These are phyloP conservation scores for Taiozyma sp. DNA, from an alignment of 1,139 yeast genomes.

Conservation along the genomic window DNA sequence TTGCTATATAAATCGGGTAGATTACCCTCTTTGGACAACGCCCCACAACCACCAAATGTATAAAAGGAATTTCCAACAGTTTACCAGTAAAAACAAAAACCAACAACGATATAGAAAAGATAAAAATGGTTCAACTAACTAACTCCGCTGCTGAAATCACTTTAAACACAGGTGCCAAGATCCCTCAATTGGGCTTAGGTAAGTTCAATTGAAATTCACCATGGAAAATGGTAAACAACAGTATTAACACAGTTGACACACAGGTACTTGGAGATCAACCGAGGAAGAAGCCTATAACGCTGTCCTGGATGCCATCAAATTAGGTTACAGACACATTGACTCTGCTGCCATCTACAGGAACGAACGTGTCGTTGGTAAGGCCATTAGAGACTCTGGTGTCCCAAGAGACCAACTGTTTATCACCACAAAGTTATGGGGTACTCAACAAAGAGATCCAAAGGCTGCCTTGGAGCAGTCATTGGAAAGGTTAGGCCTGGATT, in stretches of 20 bases:
- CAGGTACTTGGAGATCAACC: constrained; percentile 67
- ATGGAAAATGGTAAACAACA: background rate
- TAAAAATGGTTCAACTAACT: constrained; percentile 5
- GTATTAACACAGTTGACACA: background rate
- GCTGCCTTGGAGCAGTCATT: constrained; percentile 60
- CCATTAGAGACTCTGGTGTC: constrained; percentile 60
- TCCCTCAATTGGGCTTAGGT: constrained; percentile 68
- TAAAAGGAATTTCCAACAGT: no score
- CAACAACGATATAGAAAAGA: no score
- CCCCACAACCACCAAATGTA: no score
- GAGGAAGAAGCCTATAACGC: constrained; percentile 57
- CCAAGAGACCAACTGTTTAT: constrained; percentile 69
- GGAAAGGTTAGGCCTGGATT: constrained; percentile 65
- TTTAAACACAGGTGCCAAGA: constrained; percentile 56
- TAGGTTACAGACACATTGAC: constrained; percentile 78
- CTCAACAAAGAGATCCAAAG: constrained; percentile 57
- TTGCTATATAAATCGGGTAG: no score
- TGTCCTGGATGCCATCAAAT: constrained; percentile 56
- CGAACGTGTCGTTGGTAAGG: constrained; percentile 65
- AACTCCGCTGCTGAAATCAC: constrained; percentile 9
- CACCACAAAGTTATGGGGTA: constrained; percentile 78
- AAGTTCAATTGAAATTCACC: background rate
- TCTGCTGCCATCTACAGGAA: constrained; percentile 68
- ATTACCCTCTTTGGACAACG: no score
- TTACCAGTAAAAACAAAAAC: no score